Evolutionary conservation across 2,329 filamentous ascomycete species (phyloP).

Genomic region (Triangularia verruculosa): DNA sequence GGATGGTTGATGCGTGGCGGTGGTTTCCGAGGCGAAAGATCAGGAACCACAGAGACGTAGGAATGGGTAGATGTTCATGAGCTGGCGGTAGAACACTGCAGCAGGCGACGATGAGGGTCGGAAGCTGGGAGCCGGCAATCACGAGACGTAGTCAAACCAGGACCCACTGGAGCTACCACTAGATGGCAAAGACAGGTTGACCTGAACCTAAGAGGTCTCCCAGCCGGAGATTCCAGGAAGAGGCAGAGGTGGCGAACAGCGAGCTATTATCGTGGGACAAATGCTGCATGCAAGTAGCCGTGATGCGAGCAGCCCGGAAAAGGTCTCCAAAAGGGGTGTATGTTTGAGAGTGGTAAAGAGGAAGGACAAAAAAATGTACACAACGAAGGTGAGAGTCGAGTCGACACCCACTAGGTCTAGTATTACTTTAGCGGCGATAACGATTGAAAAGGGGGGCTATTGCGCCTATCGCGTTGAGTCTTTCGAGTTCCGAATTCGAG

Average conservation of each 20-base stretch:
- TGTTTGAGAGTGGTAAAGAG: not conserved
- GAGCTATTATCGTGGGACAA: conserved; percentile 23
- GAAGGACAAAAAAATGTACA: not conserved
- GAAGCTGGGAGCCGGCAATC: not conserved
- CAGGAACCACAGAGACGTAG: conserved; percentile 6
- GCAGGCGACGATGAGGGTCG: not conserved
- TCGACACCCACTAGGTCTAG: not conserved
- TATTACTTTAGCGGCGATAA: conserved; percentile 3
- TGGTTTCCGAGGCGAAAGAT: conserved; percentile 9
- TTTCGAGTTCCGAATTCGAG: not conserved
- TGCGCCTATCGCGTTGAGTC: not conserved
- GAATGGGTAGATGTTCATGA: conserved; percentile 9
- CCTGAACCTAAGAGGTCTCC: not conserved
- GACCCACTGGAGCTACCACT: conserved; percentile 1
- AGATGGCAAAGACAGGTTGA: not conserved
- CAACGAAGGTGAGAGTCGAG: not conserved
- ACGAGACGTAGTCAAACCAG: conserved; percentile 1
- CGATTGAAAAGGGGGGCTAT: not conserved
- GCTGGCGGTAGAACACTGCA: conserved; percentile 11
- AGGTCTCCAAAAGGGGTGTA: not conserved
- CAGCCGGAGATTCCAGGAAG: conserved; percentile 6
- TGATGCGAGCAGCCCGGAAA: conserved; percentile 9
- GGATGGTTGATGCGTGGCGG: not conserved
- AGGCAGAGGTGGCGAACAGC: conserved; percentile 12
- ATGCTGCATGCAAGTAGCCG: conserved; percentile 13